Conservation (phyloP, 192 early-diverging fungal genomes). For the Backusella parvicylindrica region DNA sequence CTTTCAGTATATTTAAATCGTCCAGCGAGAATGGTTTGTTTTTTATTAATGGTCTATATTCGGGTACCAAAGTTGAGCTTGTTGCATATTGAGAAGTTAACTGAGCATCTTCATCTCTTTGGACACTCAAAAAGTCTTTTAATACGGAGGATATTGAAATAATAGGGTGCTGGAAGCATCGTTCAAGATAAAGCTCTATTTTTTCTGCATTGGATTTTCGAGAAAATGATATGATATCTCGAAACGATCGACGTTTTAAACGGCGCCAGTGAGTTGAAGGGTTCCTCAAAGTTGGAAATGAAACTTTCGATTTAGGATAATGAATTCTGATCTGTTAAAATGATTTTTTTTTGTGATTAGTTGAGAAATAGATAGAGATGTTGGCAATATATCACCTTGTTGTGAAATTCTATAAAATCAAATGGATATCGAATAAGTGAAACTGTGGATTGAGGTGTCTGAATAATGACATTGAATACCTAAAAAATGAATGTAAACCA, state of each 20-base stretch:
- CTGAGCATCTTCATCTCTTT: conserved; percentile 44
- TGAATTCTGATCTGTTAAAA: conserved; percentile 20
- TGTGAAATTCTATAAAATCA: conserved; percentile 38
- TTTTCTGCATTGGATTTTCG: conserved; percentile 47
- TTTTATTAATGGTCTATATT: background rate
- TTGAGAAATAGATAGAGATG: background rate
- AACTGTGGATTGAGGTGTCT: conserved; percentile 17
- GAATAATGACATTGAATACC: conserved; percentile 36
- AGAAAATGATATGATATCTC: conserved; percentile 12
- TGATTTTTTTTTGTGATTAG: background rate
- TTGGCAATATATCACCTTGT: conserved; percentile 24
- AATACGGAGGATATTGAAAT: conserved; percentile 38
- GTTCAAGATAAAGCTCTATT: conserved; percentile 46
- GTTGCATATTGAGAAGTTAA: conserved; percentile 7
- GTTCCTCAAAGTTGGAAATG: conserved; percentile 19
- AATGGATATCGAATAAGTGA: conserved; percentile 31
- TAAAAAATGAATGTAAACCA: background rate
- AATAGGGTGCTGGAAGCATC: conserved; percentile 35
- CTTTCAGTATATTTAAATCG: conserved; percentile 67
- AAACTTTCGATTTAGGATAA: conserved; percentile 30
- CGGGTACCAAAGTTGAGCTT: background rate
- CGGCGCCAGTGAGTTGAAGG: conserved; percentile 12
- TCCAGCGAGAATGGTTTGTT: conserved; percentile 13
- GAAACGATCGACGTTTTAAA: conserved; percentile 20
- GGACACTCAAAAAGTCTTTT: conserved; percentile 44